Evolutionary conservation across 805 yeast species (phyloP).

Genomic region (Monosporozyma unispora): DNA sequence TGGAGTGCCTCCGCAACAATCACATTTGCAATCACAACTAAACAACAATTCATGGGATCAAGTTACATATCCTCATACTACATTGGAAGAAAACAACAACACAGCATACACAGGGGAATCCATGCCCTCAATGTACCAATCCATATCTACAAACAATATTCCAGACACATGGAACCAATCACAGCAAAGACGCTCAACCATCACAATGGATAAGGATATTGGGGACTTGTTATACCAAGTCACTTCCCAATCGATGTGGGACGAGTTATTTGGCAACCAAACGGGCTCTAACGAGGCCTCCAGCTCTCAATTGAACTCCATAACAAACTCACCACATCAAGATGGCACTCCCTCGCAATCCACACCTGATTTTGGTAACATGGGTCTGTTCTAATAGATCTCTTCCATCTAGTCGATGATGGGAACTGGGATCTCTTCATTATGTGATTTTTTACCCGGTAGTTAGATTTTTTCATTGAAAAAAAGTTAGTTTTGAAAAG

Average conservation of each 20-base stretch:
- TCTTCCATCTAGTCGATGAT: not conserved
- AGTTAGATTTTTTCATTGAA: not conserved
- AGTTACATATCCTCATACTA: not conserved
- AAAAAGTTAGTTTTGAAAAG: not conserved
- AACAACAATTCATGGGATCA: not conserved
- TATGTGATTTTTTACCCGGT: not conserved
- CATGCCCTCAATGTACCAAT: not conserved
- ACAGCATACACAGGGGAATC: not conserved
- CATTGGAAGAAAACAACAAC: not conserved
- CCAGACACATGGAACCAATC: not conserved
- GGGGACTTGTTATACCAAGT: constrained; percentile 55
- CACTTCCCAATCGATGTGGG: constrained; percentile 62
- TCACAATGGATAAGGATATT: constrained; percentile 22
- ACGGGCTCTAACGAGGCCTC: not conserved
- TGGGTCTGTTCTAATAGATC: not conserved
- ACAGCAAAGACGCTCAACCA: not conserved
- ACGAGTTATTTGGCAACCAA: constrained; percentile 24
- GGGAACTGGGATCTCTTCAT: not conserved
- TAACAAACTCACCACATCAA: not conserved
- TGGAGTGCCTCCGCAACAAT: not conserved
- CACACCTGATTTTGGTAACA: not conserved
- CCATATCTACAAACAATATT: not conserved
- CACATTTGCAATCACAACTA: not conserved
- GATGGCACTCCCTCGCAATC: not conserved
- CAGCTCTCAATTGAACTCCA: not conserved